A percentile compares a stretch with the other conserved stretches of the same genome.
phyloP scores from a whole-genome alignment of 2,329 filamentous ascomycete genomes.

The Aspergillus ruber region DNA sequence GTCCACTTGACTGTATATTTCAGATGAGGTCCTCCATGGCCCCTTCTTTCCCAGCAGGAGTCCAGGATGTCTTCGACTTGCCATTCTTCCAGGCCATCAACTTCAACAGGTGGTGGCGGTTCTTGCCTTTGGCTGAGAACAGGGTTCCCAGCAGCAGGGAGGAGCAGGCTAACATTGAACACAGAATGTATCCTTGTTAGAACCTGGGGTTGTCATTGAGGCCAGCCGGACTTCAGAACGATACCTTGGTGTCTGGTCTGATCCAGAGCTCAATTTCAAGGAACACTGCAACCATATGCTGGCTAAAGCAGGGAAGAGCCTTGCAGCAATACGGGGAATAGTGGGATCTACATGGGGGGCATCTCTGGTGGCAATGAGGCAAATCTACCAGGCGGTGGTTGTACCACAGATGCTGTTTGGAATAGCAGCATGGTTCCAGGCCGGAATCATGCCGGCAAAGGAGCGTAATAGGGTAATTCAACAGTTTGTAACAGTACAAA shows the following conservation, averaged over 20 bases:
- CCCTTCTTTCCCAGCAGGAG: neutral
- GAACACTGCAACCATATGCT: constrained; percentile 1
- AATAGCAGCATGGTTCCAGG: neutral
- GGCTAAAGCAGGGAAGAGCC: constrained; percentile 3
- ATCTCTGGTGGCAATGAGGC: constrained; percentile 8
- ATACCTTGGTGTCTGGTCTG: too few species aligned
- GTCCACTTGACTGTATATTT: neutral
- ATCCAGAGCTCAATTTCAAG: constrained; percentile 2
- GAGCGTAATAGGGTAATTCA: neutral
- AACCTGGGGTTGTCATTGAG: too few species aligned
- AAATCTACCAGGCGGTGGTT: constrained; percentile 20
- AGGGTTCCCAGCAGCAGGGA: neutral
- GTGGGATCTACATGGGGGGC: constrained; percentile 5
- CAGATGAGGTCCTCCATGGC: neutral
- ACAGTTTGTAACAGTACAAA: neutral
- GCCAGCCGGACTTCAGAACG: too few species aligned
- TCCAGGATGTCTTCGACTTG: neutral
- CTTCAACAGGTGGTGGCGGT: neutral
- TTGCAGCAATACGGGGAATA: constrained; percentile 4
- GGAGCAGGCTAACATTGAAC: neutral
- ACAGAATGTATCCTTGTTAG: neutral
- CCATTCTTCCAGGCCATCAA: neutral
- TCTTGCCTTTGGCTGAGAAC: neutral
- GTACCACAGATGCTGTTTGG: constrained; percentile 22
- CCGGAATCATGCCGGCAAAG: neutral